Evolutionary conservation across 306 rosid genomes (phyloP), one percentile per base, ranked within the genome.

Genomic region (Abrus precatorius): DNA sequence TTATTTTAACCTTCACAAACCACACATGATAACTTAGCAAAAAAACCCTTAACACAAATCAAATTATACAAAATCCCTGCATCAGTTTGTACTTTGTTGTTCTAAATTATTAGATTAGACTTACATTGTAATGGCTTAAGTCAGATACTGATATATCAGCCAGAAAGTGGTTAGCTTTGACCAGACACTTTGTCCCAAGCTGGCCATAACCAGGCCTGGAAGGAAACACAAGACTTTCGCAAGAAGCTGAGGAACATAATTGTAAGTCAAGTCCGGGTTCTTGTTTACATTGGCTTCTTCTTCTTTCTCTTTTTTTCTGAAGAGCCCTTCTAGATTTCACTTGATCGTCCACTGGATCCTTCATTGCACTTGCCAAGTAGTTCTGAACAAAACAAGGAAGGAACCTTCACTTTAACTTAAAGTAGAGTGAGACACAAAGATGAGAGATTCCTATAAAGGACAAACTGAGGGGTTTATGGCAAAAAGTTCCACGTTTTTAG

Each of bases 131-230:
- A 75, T 85, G 91, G 77, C 86, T 84, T 44, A 88, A 74, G 80
- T 88, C 88, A 32, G 87, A 88, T n/a, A 74, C 88, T 71, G 90
- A 87, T 75, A 88, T 72, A 57, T 86, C 82, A 29, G 90, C 92
- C 14, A 88, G 75, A 79, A 88, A 88, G 85, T 88, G 92, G 40
- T 88, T 88, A 28, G 92, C 90, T 66, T 88, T 88, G 77, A 88
- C 88, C 65, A 88, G 38, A 83, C 92, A 88, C 80, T 76, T 88
- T 6, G 86, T 84, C 64, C 92, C 92, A 30, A 82, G 69, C 63
- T 86, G 86, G 77, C 89, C 89, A 82, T 79, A 82, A 36, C 89
- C 89, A 62, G 89, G 89, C 72, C 89, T 86, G 10, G 59, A 62
- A 4, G 83, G 76, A 55, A 86, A 86, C 82, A 47, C 77, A 75